Evolutionary conservation across 805 yeast species (phyloP).

Genomic region (Candida maltosa): DNA sequence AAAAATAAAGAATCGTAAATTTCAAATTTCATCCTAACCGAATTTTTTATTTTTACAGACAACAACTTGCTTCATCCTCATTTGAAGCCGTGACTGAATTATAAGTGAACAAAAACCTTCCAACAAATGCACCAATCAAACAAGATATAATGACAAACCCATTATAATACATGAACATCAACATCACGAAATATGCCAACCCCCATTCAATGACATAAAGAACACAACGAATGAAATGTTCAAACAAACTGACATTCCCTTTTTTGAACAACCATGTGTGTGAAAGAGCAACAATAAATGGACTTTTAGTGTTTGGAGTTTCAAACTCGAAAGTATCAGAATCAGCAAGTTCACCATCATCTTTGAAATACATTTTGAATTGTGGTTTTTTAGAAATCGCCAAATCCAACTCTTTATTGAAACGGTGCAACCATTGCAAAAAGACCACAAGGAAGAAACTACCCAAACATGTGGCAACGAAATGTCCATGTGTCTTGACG

Average conservation of each 20-base stretch:
- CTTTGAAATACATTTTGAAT: not conserved
- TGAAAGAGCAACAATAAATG: not conserved
- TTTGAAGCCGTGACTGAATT: too few relatives aligned
- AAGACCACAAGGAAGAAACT: slow-evolving; percentile 55
- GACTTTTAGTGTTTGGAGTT: not conserved
- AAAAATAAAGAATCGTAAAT: too few relatives aligned
- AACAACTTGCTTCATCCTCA: too few relatives aligned
- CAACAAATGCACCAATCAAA: slow-evolving; percentile 59
- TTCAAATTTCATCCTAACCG: too few relatives aligned
- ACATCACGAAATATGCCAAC: slow-evolving; percentile 61
- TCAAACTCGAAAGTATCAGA: not conserved
- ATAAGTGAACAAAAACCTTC: too few relatives aligned
- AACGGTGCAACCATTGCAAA: slow-evolving; percentile 55
- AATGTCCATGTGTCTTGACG: slow-evolving; percentile 52
- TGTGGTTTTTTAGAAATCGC: not conserved
- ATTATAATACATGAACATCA: slow-evolving; percentile 72
- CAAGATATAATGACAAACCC: slow-evolving; percentile 65
- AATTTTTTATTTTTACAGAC: too few relatives aligned
- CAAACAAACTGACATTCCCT: not conserved
- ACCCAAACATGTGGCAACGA: slow-evolving; percentile 77
- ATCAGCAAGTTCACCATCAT: not conserved
- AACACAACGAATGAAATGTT: slow-evolving; percentile 47
- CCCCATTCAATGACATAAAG: slow-evolving; percentile 62
- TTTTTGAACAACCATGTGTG: too few relatives aligned
- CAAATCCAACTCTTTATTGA: slow-evolving; percentile 24